Evolutionary conservation across 495 filamentous ascomycete species (phyloP).

Genomic region (Podospora didyma): DNA sequence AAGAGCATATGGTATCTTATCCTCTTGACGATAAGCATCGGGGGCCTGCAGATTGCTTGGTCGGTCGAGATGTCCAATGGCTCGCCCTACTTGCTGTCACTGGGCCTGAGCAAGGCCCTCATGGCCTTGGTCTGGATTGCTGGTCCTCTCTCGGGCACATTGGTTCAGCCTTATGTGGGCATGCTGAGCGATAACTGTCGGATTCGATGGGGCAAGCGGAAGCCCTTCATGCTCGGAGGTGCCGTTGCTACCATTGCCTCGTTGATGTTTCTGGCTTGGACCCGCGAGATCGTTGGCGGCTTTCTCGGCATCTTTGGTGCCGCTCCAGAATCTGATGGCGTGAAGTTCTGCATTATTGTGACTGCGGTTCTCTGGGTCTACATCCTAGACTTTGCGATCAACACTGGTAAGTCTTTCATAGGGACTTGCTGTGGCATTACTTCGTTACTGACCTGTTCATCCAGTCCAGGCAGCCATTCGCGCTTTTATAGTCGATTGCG

Average conservation of each 20-base stretch:
- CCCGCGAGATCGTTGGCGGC: constrained; percentile 68
- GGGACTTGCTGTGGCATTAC: not conserved
- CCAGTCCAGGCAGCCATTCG: constrained; percentile 82
- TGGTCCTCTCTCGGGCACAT: constrained; percentile 75
- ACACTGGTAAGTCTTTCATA: constrained; percentile 59
- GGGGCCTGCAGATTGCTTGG: constrained; percentile 92
- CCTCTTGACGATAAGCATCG: constrained; percentile 76
- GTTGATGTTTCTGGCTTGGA: constrained; percentile 77
- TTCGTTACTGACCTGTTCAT: not conserved
- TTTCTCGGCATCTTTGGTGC: constrained; percentile 70
- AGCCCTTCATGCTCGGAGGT: constrained; percentile 83
- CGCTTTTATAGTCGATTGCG: constrained; percentile 87
- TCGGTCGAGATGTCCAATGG: constrained; percentile 85
- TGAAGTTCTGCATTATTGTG: constrained; percentile 59
- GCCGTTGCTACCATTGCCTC: constrained; percentile 66
- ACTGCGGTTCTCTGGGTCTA: constrained; percentile 80
- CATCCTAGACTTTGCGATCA: constrained; percentile 85
- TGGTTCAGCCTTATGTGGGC: constrained; percentile 93
- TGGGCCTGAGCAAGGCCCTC: constrained; percentile 89
- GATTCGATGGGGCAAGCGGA: constrained; percentile 73
- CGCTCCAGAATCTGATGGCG: constrained; percentile 53
- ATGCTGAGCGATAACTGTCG: constrained; percentile 87
- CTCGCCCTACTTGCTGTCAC: constrained; percentile 63
- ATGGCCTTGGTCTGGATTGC: constrained; percentile 94
- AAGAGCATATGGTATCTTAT: constrained; percentile 82